Evolutionary conservation across 140 eudicot genomes (phyloP), one percentile per base, ranked within the genome.

Genomic region (Senecio squalidus): DNA sequence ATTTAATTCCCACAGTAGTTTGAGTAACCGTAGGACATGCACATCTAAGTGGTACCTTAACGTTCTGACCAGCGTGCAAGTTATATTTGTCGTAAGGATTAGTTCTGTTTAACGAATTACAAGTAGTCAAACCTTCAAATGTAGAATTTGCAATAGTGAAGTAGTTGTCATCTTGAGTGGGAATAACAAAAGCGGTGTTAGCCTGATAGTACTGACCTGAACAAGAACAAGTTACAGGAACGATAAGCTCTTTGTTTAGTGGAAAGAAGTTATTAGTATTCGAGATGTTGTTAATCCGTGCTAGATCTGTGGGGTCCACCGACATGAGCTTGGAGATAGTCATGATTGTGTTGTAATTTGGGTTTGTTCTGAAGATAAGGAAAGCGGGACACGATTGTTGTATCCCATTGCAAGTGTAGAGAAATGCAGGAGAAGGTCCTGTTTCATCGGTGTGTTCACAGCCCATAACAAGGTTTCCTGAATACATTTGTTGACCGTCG

Each of bases 181-280:
- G 67, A 28, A 63, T 16, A 44, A 61, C 76, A 26, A 83, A 84
- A 62, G 89, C 63, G 46, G 94, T 70, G 73, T 80, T 76, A 21
- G 89, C 85, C 33, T 87, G 89, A 71, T 87, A 84, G 69, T 87
- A 87, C 58, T 70, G 62, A 51, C 89, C 86, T 2, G 71, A 67
- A 78, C 96, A 80, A 7, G 94, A 80, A 71, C 96, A 87, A 13
- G 83, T 66, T 5, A 78, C 84, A 0, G 96, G 96, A 31, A 83
- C 69, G 44, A 83, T 75, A 28, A 87, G 72, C 53, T 78, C 94
- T 52, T 53, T 25, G 67, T 70, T 66, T 11, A 43, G 68, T 33
- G 75, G 76, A 45, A 86, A 64, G 63, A 55, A 13, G 21, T 47
- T 24, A 14, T 13, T 9, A 16, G 71, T 66, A 25, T 17, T 20